Conservation (phyloP, 441 rosid genomes). For the Gossypium lobatum region DNA sequence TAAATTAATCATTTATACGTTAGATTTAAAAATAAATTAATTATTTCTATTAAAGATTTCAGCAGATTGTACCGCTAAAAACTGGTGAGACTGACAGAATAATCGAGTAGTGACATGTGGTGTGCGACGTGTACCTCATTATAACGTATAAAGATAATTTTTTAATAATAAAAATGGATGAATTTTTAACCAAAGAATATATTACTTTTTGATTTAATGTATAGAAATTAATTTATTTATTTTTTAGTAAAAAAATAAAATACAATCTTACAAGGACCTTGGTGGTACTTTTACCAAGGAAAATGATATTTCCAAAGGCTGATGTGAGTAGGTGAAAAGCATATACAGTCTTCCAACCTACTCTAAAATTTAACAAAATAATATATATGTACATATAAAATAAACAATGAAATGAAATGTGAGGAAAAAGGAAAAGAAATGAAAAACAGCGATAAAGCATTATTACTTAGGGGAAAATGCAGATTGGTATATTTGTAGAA, state of each 20-base stretch:
- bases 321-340: slow-evolving; percentile 4
- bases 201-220: no score
- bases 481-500: neutral
- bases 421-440: neutral
- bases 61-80: no score
- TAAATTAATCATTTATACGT: no score
- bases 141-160: no score
- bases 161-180: accelerated
- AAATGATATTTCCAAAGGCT: neutral
- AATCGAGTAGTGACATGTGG: no score
- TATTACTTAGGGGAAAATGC: neutral
- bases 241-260: no score
- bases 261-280: no score
- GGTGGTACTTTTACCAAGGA: neutral
- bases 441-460: neutral
- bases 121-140: no score
- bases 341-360: neutral
- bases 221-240: no score
- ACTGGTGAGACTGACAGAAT: accelerated
- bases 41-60: no score
- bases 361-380: neutral
- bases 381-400: neutral
- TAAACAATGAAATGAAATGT: neutral
- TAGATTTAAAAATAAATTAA: no score
- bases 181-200: no score